A percentile compares a stretch with the other conserved stretches of the same genome.
phyloP scores from a whole-genome alignment of 805 yeast species.

The Zygosaccharomyces siamensis region DNA sequence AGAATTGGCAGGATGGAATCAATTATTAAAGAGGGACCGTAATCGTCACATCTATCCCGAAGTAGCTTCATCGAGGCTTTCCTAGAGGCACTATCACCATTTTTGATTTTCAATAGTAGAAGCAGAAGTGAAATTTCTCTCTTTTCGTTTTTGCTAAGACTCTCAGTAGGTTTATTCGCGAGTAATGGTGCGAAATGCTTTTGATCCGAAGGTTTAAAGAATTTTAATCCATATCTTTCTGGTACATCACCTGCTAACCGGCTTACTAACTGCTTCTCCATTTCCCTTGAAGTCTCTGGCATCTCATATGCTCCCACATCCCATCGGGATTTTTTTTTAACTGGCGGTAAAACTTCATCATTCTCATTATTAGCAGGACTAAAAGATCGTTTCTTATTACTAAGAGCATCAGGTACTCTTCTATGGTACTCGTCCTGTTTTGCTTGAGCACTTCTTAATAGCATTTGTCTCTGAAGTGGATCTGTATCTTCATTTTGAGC shows the following conservation, averaged over 20 bases:
- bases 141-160: constrained; percentile 47
- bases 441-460: constrained; percentile 29
- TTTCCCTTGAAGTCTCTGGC: constrained; percentile 44
- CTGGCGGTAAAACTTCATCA: constrained; percentile 11
- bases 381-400: constrained; percentile 39
- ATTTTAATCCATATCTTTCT: constrained; percentile 60
- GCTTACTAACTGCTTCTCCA: constrained; percentile 32
- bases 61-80: constrained; percentile 64
- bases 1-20: constrained; percentile 71
- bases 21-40: constrained; percentile 69
- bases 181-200: constrained; percentile 64
- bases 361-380: constrained; percentile 28
- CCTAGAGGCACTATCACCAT: constrained; percentile 66
- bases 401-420: constrained; percentile 35
- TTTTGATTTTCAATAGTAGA: constrained; percentile 64
- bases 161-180: constrained; percentile 30
- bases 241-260: constrained; percentile 52
- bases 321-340: constrained; percentile 30
- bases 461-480: constrained; percentile 25
- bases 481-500: constrained; percentile 28
- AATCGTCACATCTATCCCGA: constrained; percentile 54
- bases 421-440: constrained; percentile 48
- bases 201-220: constrained; percentile 66
- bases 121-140: constrained; percentile 58
- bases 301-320: constrained; percentile 44